Base-by-base conservation (phyloP, 352 stramenopile genomes). In the Peronospora belbahrii region DNA sequence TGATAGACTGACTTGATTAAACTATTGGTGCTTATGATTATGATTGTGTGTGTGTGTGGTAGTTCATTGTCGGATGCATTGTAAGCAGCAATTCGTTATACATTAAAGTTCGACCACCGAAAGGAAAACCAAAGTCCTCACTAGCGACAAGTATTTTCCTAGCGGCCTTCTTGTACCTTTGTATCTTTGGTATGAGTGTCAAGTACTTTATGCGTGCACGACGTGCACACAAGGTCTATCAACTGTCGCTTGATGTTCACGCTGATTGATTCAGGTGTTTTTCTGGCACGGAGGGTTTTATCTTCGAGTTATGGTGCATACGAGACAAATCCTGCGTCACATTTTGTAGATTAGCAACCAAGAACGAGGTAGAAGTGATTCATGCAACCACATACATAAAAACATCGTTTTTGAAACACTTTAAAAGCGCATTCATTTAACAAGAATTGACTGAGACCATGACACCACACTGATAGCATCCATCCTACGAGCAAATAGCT, bases 11-110 rank as follows among this genome's bases (percentile, higher is more conserved):
- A n/a, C n/a, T n/a, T n/a, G n/a, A n/a, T n/a, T n/a, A n/a, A n/a
- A n/a, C n/a, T n/a, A n/a, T n/a, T n/a, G n/a, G n/a, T 27, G 9
- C 23, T 27, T 2, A 27, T 27, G 23, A 27, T 25, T 35, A 19
- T 35, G 9, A 7, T 35, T 35, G 1, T 44, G 3, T 59, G 14
- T 45, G 33, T 52, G 14, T 14, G n/a, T 18, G 19, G 20, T 49
- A 88, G 76, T 50, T 93, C 33, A 88, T 93, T 23, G 65, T 93
- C n/a, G 81, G 81, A 17, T 87, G 72, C 41, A 88, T 88, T 39
- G 78, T 93, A 28, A 82, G 62, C 58, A 90, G 74, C 64, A 85
- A 93, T 59, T 93, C 81, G 44, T 70, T 93, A 15, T 93, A 86
- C 52, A 93, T 93, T 61, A 84, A 83, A 39, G 78, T 90, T 33